phyloP scores from a whole-genome alignment of 495 filamentous ascomycete genomes.

The Podospora sp. region DNA sequence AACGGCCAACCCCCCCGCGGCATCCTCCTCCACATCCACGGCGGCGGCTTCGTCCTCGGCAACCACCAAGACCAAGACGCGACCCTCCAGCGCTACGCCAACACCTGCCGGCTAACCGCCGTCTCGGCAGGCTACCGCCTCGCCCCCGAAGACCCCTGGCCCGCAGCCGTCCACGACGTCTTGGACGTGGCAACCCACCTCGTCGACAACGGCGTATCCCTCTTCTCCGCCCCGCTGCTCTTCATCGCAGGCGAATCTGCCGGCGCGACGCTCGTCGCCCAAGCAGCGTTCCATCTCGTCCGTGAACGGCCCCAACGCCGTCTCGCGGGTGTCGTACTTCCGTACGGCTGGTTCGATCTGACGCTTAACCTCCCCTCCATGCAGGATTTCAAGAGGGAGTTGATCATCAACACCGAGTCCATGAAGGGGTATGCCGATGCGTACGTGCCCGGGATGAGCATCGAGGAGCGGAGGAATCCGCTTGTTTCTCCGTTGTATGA shows the following conservation, averaged over 20 bases:
- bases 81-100: slow-evolving; percentile 15
- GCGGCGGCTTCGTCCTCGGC: slow-evolving; percentile 6
- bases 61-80: slow-evolving; percentile 9
- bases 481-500: slow-evolving; percentile 18
- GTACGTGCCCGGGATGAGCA: slow-evolving; percentile 6
- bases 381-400: not conserved
- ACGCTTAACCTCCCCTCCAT: slow-evolving; percentile 2
- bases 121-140: slow-evolving; percentile 61
- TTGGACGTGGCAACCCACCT: slow-evolving; percentile 26
- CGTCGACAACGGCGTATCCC: slow-evolving; percentile 9
- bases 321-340: slow-evolving; percentile 8
- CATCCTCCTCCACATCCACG: slow-evolving; percentile 8
- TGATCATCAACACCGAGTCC: slow-evolving; percentile 2
- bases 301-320: slow-evolving; percentile 2
- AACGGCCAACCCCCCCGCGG: not conserved
- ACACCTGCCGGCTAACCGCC: slow-evolving; percentile 15
- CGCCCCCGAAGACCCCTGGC: slow-evolving; percentile 62
- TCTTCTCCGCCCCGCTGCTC: not conserved
- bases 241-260: slow-evolving; percentile 19
- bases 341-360: slow-evolving; percentile 7
- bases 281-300: slow-evolving; percentile 15
- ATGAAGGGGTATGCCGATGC: slow-evolving; percentile 5
- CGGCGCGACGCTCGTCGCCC: slow-evolving; percentile 6
- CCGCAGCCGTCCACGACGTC: slow-evolving; percentile 55
- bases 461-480: slow-evolving; percentile 14